A percentile compares a stretch with the other conserved stretches of the same genome.
These are phyloP conservation scores for Stromatinia cepivora DNA, from an alignment of 2,329 filamentous ascomycete genomes.

Conservation along the genomic window DNA sequence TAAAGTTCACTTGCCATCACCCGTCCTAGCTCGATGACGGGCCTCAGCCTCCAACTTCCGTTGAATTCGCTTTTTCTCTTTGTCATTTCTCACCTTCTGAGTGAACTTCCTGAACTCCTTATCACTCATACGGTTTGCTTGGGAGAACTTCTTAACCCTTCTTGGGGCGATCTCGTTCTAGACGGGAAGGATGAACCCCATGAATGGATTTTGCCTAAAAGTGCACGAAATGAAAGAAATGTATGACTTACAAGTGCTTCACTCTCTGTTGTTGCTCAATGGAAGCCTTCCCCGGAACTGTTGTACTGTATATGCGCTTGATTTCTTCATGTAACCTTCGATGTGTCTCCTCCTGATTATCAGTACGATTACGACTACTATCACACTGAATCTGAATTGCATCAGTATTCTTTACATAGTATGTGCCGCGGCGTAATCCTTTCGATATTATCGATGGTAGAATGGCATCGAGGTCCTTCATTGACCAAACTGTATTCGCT, in stretches of 20 bases:
- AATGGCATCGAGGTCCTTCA: constrained; percentile 31
- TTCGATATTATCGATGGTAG: constrained; percentile 37
- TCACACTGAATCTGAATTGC: constrained; percentile 40
- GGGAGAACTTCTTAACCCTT: neutral
- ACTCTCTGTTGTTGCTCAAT: constrained; percentile 56
- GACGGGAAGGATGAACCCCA: neutral
- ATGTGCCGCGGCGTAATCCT: constrained; percentile 33
- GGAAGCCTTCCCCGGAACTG: constrained; percentile 41
- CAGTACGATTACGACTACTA: constrained; percentile 32
- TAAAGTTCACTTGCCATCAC: neutral
- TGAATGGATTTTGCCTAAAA: neutral
- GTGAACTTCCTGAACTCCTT: neutral
- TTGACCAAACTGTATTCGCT: constrained; percentile 39
- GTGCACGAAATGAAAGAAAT: neutral
- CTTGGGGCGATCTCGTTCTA: neutral
- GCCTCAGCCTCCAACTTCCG: neutral
- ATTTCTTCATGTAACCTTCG: constrained; percentile 37
- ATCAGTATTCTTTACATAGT: constrained; percentile 37
- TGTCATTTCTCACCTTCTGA: neutral
- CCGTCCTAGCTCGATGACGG: neutral
- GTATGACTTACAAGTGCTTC: constrained; percentile 43
- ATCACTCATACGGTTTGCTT: neutral
- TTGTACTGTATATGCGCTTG: constrained; percentile 33
- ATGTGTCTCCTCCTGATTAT: constrained; percentile 38
- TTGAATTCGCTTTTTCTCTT: neutral